Conservation (phyloP, 257 asterid genomes). For the Nicotiana undulata region DNA sequence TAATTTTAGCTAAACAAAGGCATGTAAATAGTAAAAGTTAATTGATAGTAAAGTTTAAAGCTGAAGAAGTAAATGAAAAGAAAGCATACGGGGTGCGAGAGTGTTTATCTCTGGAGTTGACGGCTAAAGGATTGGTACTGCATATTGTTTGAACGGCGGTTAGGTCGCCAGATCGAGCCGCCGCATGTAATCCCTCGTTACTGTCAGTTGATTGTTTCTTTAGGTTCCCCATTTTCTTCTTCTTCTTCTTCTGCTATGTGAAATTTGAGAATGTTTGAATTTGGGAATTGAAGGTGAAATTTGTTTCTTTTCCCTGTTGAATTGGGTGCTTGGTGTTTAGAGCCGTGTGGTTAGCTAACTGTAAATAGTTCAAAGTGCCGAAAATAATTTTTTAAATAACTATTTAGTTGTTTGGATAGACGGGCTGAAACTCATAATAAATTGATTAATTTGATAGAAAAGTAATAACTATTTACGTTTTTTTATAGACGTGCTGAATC, state of each 20-base stretch:
- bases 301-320: too few species aligned
- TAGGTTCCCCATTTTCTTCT: slow-evolving; percentile 29
- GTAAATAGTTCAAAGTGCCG: too few species aligned
- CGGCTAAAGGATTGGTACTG: slow-evolving; percentile 69
- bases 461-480: too few species aligned
- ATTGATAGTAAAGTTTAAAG: neutral
- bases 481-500: too few species aligned
- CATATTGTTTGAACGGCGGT: slow-evolving; percentile 56
- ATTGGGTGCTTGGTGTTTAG: too few species aligned
- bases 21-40: neutral
- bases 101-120: slow-evolving; percentile 82
- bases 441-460: too few species aligned
- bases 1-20: neutral
- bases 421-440: too few species aligned
- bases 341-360: too few species aligned
- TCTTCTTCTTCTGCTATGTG: neutral
- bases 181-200: slow-evolving; percentile 58
- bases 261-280: neutral
- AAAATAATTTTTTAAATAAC: too few species aligned
- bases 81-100: slow-evolving; percentile 92
- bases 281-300: neutral
- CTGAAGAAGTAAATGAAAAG: neutral
- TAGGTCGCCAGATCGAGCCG: slow-evolving; percentile 87
- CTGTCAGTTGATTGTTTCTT: slow-evolving; percentile 5
- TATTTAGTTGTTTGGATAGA: too few species aligned